These are phyloP conservation scores for Discostella pseudostelligera DNA, from an alignment of 108 stramenopile species.

Conservation along the genomic window DNA sequence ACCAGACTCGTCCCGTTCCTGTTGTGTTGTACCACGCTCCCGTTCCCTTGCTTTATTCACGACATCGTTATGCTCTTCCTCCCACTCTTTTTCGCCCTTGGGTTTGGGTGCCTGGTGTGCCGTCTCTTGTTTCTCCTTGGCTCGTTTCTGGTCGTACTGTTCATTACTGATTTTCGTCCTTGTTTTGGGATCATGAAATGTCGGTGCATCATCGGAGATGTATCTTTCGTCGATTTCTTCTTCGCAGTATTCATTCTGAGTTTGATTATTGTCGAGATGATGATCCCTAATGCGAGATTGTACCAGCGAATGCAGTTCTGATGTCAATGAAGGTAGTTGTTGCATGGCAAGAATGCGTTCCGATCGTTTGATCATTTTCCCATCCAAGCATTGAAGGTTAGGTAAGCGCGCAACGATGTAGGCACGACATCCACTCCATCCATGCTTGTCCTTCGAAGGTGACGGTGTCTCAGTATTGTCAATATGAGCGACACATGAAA, in stretches of 20 bases:
- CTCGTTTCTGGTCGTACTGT: slow-evolving; percentile 77
- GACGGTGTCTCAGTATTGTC: slow-evolving; percentile 1
- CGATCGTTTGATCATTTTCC: slow-evolving; percentile 69
- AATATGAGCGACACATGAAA: slow-evolving; percentile 4
- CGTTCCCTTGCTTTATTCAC: slow-evolving; percentile 30
- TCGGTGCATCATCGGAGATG: slow-evolving; percentile 47
- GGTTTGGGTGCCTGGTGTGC: slow-evolving; percentile 41
- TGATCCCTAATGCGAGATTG: slow-evolving; percentile 6
- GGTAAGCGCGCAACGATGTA: slow-evolving; percentile 73
- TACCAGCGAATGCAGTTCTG: slow-evolving; percentile 39
- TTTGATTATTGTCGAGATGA: slow-evolving; percentile 11
- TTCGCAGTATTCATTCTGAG: slow-evolving; percentile 1
- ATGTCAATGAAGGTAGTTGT: slow-evolving; percentile 54
- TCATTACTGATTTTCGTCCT: slow-evolving; percentile 78
- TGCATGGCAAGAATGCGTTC: slow-evolving; percentile 61
- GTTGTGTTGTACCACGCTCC: slow-evolving; percentile 7
- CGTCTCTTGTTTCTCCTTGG: slow-evolving; percentile 68
- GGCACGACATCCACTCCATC: slow-evolving; percentile 57
- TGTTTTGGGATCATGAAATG: slow-evolving; percentile 73
- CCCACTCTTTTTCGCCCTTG: slow-evolving; percentile 53
- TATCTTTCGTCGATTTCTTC: slow-evolving; percentile 5
- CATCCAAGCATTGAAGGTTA: slow-evolving; percentile 72
- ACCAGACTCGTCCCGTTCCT: background rate
- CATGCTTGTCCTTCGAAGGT: slow-evolving; percentile 6
- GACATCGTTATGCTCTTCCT: slow-evolving; percentile 41